These are phyloP conservation scores for Mortierella sp. DNA, from an alignment of 371 early-diverging fungal genomes.

Conservation along the genomic window DNA sequence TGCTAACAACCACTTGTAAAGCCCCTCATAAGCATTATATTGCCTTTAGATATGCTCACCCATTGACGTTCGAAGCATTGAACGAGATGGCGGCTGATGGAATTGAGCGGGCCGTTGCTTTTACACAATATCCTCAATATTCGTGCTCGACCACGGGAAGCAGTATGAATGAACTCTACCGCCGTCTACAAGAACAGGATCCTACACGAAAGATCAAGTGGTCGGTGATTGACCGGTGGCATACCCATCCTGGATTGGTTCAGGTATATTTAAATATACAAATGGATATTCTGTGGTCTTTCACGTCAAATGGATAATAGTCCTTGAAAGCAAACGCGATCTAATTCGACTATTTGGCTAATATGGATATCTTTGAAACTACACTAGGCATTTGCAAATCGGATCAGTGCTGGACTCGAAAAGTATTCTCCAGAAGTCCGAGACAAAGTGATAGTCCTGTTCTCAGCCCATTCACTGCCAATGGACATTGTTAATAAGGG, in stretches of 20 bases:
- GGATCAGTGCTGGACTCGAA: constrained; percentile 74
- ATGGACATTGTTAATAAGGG: constrained; percentile 92
- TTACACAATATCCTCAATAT: constrained; percentile 96
- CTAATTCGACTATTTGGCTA: too few relatives aligned
- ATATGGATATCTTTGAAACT: too few relatives aligned
- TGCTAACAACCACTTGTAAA: constrained; percentile 20
- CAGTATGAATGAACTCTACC: constrained; percentile 89
- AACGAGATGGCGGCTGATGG: constrained; percentile 84
- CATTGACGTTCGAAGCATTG: constrained; percentile 81
- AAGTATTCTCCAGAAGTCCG: constrained; percentile 76
- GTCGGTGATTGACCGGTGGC: constrained; percentile 96
- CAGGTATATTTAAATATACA: constrained; percentile 61
- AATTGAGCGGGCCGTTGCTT: constrained; percentile 87
- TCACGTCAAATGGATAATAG: too few relatives aligned
- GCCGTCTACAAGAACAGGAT: constrained; percentile 68
- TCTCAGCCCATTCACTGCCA: constrained; percentile 96
- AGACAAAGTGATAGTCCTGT: constrained; percentile 82
- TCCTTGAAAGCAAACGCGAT: too few relatives aligned
- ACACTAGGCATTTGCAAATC: constrained; percentile 74
- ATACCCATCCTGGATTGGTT: constrained; percentile 87
- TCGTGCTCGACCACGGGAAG: constrained; percentile 96
- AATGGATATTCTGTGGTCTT: too few relatives aligned
- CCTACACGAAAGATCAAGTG: constrained; percentile 77
- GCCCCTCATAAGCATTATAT: constrained; percentile 94
- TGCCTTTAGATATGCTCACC: constrained; percentile 93